Percentiles rank a stretch among this genome's conserved stretches.
phyloP scores from a whole-genome alignment of 1,284 basidiomycete genomes.

The Cutaneotrichosporon mucoides region DNA sequence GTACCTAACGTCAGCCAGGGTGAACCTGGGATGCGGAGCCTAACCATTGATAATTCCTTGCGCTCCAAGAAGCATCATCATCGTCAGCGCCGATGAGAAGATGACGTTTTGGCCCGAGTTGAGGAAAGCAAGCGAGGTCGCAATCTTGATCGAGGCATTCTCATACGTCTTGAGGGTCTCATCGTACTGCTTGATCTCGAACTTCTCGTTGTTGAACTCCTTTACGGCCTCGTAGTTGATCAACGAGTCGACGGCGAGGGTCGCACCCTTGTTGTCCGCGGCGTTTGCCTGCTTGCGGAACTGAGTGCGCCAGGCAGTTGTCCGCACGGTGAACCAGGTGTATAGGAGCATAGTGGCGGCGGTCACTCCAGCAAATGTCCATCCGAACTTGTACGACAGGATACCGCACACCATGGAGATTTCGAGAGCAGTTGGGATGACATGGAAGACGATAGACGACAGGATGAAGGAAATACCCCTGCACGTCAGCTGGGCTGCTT shows the following conservation, averaged over 20 bases:
- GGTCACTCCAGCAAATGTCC: constrained; percentile 92
- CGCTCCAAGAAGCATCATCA: constrained; percentile 94
- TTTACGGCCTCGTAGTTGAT: constrained; percentile 99
- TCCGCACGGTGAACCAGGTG: constrained; percentile 94
- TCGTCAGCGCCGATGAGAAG: constrained; percentile 85
- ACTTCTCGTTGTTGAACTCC: constrained; percentile 95
- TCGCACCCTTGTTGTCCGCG: constrained; percentile 94
- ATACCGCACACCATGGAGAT: constrained; percentile 97
- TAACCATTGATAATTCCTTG: constrained; percentile 88
- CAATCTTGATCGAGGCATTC: constrained; percentile 87
- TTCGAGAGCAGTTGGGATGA: constrained; percentile 91
- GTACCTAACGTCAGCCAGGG: constrained; percentile 58
- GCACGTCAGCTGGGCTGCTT: background rate
- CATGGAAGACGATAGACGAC: constrained; percentile 89
- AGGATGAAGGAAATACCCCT: constrained; percentile 96
- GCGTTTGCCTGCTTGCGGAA: constrained; percentile 94
- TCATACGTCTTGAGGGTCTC: constrained; percentile 83
- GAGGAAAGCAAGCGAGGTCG: constrained; percentile 85
- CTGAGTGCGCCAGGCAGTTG: constrained; percentile 90
- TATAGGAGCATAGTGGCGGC: constrained; percentile 81
- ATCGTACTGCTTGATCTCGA: constrained; percentile 89
- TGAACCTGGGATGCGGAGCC: too few species aligned
- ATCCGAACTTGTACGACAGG: constrained; percentile 95
- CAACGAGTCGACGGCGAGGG: constrained; percentile 86
- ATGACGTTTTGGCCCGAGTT: constrained; percentile 97